Evolutionary conservation across 345 rosid genomes (phyloP), one percentile per base, ranked within the genome.

Genomic region (Citrus inodora): DNA sequence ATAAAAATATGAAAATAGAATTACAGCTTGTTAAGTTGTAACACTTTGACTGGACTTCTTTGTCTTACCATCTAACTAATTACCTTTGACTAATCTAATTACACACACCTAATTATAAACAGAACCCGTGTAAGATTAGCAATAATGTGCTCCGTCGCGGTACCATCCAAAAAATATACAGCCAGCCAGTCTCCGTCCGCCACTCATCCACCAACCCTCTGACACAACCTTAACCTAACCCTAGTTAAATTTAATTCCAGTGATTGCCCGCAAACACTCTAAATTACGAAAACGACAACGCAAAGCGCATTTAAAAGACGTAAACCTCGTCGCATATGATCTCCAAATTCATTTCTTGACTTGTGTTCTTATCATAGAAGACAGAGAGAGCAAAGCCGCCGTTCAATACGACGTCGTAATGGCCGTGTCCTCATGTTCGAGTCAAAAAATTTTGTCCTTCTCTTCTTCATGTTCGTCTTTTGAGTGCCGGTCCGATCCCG

Each of bases 401-500:
- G 74, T 17, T 21, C 0, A 7, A 16, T 16, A 19, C 27, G 42
- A 22, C 62, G 61, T 71, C 14, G 74, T 51, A 2, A 87, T 89
- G 92, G 90, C 92, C 71, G 90, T 89, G 70, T 83, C 90, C 4
- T 89, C 90, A 1, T 86, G 72, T 67, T 56, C 79, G 14, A 84
- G 64, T 74, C 78, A 85, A 40, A 75, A 84, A 35, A 30, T 65
- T 73, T 69, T 33, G 7, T 64, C 42, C 22, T 25, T 16, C 16
- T 46, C 51, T 24, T 75, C 38, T 7, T 14, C 67, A 6, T 46
- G 85, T 32, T 80, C 88, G 70, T 76, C 90, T 33, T 90, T 87
- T 74, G 92, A 90, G 81, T 90, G 97, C 83, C 93, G 97, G 71
- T 85, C 97, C 60, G 91, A 89, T 85, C 91, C 92, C 55, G 91